Base-by-base conservation (phyloP, 1,284 basidiomycete genomes). In the Porodaedalea pini region DNA sequence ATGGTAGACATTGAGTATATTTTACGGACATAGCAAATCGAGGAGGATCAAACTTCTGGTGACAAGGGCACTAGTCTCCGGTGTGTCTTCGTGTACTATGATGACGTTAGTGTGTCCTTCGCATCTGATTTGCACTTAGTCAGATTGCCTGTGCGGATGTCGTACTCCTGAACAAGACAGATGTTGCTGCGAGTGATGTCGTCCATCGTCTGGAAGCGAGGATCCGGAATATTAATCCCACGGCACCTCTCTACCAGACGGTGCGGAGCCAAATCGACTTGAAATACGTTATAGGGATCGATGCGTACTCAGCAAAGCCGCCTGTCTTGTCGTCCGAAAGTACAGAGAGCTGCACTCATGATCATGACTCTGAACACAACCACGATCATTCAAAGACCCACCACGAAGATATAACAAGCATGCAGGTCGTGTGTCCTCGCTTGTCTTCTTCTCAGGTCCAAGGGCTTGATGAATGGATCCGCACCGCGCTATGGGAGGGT, bases 71-170 rank as follows among this genome's bases (percentile, higher is more conserved):
- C 93, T 70, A 90, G 86, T 65, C 75, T 90, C 54, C 81, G 86
- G 88, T 90, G 65, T 40, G 74, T n/a, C 65, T n/a, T 47, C 29
- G 10, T 36, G 27, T 40, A 19, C n/a, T 44, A 23, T 40, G n/a
- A 47, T 34, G 27, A 47, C 54, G 11, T 17, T 6, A 6, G 21
- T 7, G 27, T 19, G 15, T 23, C 44, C 8, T 31, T 25, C 17
- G 55, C 11, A 21, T 1, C 45, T 51, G 29, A 49, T 19, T 54
- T 54, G 50, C 21, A 29, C 11, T 19, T 45, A 94, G 93, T 56
- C 94, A 98, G 76, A 88, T 97, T 47, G 94, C 92, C 1, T 86
- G 85, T 32, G 86, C 93, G 11, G 94, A 96, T 66, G 86, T 94
- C n/a, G 79, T 96, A 47, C 72, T 96, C 17, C 73, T 96, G 25